Base-by-base conservation (phyloP, 441 rosid species). In the Erodium moschatum region DNA sequence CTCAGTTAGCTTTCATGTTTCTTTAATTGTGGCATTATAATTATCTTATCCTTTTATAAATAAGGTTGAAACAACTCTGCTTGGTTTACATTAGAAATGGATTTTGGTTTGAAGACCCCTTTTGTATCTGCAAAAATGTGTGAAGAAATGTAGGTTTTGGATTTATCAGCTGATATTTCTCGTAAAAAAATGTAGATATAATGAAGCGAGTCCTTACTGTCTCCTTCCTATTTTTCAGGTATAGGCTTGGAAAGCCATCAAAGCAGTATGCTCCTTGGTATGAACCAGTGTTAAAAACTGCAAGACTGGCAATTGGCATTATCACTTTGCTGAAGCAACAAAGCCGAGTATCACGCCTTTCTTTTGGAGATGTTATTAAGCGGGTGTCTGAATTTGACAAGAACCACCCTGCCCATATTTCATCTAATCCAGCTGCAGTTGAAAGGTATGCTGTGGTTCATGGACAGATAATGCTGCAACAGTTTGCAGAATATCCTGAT, bases 201-300 rank as follows among this genome's bases (percentile, higher is more conserved):
- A 7, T 7, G 40, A 35, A 35, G 40, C 9, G 0, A 35, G 9
- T 35, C 1, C 44, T 27, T 61, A 6, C 66, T 38, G 8, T 38
- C 64, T 69, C 5, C 31, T 50, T 40, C 18, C 1, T n/a, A 13
- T 40, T 18, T 69, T 40, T 79, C 83, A 90, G 94, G 97, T 92
- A 90, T 78, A 80, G 89, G 71, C 96, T 87, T 31, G 95, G 96
- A 11, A 80, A 78, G 72, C 98, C 98, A 15, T 85, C 95, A 65
- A 85, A 87, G 72, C 90, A 81, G 65, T 93, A 90, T 80, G 82
- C 86, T 24, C 84, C 88, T 1, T 93, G 98, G 97, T 83, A 68
- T 61, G 72, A 73, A 72, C 85, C 90, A 48, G 86, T 89, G 48
- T 65, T 87, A n/a, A 89, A 85, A 85, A 84, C 90, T 15, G 92